Conservation (phyloP, 2,329 filamentous ascomycete species). For the Beauveria scarabaeidicola region DNA sequence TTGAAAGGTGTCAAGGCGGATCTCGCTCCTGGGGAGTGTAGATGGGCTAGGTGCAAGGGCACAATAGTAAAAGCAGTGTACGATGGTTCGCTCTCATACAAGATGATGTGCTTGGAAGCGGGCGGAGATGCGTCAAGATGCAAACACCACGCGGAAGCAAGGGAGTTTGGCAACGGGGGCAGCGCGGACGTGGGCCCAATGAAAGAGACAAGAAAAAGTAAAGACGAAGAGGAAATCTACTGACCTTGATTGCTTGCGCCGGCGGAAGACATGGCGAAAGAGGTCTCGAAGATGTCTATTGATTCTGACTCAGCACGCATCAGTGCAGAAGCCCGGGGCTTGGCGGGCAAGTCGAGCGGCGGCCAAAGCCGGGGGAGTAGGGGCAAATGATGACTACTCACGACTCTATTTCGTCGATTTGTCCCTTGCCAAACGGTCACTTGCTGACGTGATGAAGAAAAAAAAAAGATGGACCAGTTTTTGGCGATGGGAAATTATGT, state of each 20-base stretch:
- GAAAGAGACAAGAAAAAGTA: background rate
- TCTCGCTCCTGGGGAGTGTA: background rate
- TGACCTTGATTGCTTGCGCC: conserved; percentile 26
- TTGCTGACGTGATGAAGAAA: conserved; percentile 11
- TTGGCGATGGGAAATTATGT: conserved; percentile 11
- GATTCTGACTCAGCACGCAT: conserved; percentile 26
- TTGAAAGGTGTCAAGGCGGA: too few species aligned
- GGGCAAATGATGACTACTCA: conserved; percentile 10
- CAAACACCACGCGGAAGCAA: background rate
- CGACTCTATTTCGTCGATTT: background rate
- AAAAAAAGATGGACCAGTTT: conserved; percentile 9
- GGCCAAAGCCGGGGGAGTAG: background rate
- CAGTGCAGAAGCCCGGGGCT: background rate
- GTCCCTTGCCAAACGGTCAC: background rate
- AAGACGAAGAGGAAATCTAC: conserved; percentile 16
- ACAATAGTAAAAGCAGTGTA: background rate
- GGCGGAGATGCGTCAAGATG: background rate
- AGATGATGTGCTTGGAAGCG: background rate
- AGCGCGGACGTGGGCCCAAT: conserved; percentile 7
- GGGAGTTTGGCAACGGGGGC: background rate
- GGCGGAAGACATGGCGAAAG: conserved; percentile 24
- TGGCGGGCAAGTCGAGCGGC: background rate
- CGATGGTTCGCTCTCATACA: background rate
- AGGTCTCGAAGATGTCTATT: conserved; percentile 21
- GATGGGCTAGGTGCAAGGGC: background rate